Evolutionary conservation across 768 basidiomycete species (phyloP), one percentile per base, ranked within the genome.

Genomic region (Tricholoma terreum): DNA sequence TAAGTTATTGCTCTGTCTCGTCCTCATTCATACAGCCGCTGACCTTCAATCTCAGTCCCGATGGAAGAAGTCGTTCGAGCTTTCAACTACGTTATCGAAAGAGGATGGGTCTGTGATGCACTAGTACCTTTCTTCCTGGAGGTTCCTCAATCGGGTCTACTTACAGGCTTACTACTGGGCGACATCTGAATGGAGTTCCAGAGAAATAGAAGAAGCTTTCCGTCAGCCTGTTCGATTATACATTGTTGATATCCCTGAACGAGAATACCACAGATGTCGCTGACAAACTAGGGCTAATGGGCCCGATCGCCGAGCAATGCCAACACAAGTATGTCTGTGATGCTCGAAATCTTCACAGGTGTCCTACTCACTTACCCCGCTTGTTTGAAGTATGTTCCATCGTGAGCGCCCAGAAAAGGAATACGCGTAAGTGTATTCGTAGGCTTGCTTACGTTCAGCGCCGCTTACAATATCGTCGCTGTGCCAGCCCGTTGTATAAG

Each of bases 371-470:
- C 34, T 34, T n/a, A n/a, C n/a, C n/a, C n/a, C n/a, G n/a, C n/a
- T 3, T 15, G 21, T 51, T 22, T 69, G 70, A 68, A 89, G 84
- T 66, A 84, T 91, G 83, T 81, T 93, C 69, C 81, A 86, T 68
- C 84, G 90, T 17, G 87, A 92, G 61, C 80, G 86, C 14, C 85
- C 90, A n/a, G 92, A 94, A 74, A 82, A 82, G 64, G 90, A 92
- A 76, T 92, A 89, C 71, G 77, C 73, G 81, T 85, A 63, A 60
- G 79, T 68, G 15, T 14, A 7, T 42, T 9, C 11, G n/a, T n/a
- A n/a, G 58, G 21, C 10, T 21, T 21, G 33, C 40, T 1, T 15
- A 33, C 42, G 17, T 0, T n/a, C 15, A 9, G 58, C 50, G 31
- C 40, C 35, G 55, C 42, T 46, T 55, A n/a, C n/a, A n/a, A n/a